Percentiles rank a stretch among this genome's conserved stretches.
Evolutionary conservation across 257 asterid genomes (phyloP).

Genomic region (Salvia splendens): DNA sequence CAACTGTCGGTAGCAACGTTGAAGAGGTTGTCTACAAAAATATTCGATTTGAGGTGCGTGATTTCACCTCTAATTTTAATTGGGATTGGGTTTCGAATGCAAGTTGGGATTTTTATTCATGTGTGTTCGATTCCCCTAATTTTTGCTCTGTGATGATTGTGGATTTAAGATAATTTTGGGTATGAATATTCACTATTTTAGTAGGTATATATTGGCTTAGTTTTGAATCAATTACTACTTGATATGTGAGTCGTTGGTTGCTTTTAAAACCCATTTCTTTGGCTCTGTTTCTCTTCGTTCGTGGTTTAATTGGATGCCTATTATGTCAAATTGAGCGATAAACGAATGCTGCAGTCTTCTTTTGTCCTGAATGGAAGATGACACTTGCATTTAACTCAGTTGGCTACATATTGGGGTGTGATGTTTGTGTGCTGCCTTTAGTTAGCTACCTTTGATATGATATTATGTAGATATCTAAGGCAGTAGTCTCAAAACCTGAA

Average conservation of each 20-base stretch:
- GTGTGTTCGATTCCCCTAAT: background rate
- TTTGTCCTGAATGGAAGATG: background rate
- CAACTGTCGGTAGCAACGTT: conserved; percentile 99
- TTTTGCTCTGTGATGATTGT: background rate
- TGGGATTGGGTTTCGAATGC: conserved; percentile 5
- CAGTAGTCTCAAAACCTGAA: conserved; percentile 11
- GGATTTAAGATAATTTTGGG: background rate
- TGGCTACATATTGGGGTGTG: background rate
- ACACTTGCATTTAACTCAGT: background rate
- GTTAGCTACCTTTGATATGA: conserved; percentile 1
- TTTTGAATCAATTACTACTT: conserved; percentile 24
- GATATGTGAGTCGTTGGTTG: background rate
- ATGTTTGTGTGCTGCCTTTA: background rate
- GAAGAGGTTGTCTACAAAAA: conserved; percentile 96
- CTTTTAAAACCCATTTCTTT: background rate
- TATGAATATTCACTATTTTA: background rate
- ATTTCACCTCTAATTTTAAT: background rate
- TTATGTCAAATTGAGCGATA: background rate
- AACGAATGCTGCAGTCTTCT: background rate
- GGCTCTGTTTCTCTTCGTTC: background rate
- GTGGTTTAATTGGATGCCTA: background rate
- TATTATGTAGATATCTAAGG: conserved; percentile 3
- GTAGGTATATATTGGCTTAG: conserved; percentile 4
- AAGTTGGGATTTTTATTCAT: conserved; percentile 10
- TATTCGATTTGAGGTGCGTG: conserved; percentile 82